Evolutionary conservation across 139 green algal species (phyloP).

Genomic region (Chlamydomonas incerta): DNA sequence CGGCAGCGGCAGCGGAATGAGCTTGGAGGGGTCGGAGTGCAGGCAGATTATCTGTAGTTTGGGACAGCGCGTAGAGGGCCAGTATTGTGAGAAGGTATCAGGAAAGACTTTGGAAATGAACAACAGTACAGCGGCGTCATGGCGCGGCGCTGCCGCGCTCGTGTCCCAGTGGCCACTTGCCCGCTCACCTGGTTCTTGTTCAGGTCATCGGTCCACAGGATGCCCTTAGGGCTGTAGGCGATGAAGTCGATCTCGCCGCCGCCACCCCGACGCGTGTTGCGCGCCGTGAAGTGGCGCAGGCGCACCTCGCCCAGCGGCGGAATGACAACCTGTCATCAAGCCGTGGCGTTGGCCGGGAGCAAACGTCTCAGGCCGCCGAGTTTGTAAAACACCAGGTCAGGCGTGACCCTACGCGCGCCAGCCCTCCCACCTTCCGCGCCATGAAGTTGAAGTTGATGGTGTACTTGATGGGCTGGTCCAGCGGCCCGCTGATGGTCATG

Average conservation of each 20-base stretch:
- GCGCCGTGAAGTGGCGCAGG: slow-evolving; percentile 27
- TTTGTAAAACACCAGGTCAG: too few species aligned
- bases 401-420: too few species aligned
- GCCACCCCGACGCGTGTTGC: slow-evolving; percentile 34
- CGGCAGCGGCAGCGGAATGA: slow-evolving; percentile 19
- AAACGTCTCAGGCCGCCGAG: too few species aligned
- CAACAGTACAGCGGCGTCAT: too few species aligned
- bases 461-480: background rate
- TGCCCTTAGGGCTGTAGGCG: slow-evolving; percentile 2
- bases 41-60: slow-evolving; percentile 32
- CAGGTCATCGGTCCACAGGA: slow-evolving; percentile 32
- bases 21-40: background rate
- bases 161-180: too few species aligned
- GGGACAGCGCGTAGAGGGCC: too few species aligned
- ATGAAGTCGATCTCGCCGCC: slow-evolving; percentile 43
- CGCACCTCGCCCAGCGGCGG: slow-evolving; percentile 22
- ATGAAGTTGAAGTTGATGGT: slow-evolving; percentile 30
- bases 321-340: background rate
- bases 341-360: too few species aligned
- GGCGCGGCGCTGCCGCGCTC: too few species aligned
- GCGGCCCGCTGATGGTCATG: slow-evolving; percentile 8
- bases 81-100: too few species aligned
- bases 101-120: too few species aligned
- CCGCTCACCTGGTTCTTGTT: slow-evolving; percentile 48
- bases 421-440: background rate